Base-by-base conservation (phyloP, 73 alveolate species). In the Paramecium sexaurelia region DNA sequence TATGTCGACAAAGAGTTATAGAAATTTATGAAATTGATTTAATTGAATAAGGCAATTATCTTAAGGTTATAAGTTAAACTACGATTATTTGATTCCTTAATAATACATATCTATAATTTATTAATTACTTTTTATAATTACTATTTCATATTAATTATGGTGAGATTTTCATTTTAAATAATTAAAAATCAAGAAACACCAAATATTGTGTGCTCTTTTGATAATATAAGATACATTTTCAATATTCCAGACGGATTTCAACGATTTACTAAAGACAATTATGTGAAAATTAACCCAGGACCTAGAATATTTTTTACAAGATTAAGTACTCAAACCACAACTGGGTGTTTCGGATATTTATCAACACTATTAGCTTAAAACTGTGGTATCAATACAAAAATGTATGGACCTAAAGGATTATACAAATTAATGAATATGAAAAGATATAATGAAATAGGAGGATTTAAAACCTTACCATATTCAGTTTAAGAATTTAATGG, bases 381-480 rank as follows among this genome's bases (percentile, higher is more conserved):
- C 19, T 13, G 55, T 19, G 90, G 61, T 3, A 15, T 45, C 5
- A 39, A 35, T 78, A 78, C 61, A 20, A 78, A 78, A 78, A 39
- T 78, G 7, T 78, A 78, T 78, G 90, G 90, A 0, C 90, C 90
- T 0, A 39, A 39, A 11, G 90, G 90, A 26, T 13, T 78, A 9
- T 32, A 13, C 41, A 78, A 78, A 41, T 43, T 78, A n/a, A 41
- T 78, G n/a, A 78, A 78, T 78, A 39, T 45, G 43, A 78, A 29
- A 61, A 78, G 71, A 45, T 78, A 26, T 43, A 78, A 78, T 78
- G 90, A 78, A 29, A 43, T 78, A 39, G 90, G 90, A 17, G 90
- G 90, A 3, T 78, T 29, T 45, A 78, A 78, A 43, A 78, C 90
- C 5, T 26, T 78, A 22, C 90, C 90, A 6, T 78, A 78, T 33